Conservation (phyloP, 2,329 filamentous ascomycete genomes). For the Neoascochyta sp. region DNA sequence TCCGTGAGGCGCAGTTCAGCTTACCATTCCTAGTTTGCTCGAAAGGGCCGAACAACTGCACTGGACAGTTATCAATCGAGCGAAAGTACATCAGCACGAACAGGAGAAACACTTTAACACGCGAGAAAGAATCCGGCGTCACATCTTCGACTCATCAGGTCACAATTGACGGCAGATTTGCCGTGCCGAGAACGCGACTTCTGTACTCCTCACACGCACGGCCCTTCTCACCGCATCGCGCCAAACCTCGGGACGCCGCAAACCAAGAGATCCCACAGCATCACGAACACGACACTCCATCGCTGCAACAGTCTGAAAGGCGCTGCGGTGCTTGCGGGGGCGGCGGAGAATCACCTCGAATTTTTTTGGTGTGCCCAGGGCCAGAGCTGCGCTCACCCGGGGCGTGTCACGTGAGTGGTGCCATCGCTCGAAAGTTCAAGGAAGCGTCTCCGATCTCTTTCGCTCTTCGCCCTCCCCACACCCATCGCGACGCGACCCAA, state of each 20-base stretch:
- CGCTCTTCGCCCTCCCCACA: slow-evolving; percentile 26
- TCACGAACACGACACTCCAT: slow-evolving; percentile 14
- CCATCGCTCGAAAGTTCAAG: slow-evolving; percentile 16
- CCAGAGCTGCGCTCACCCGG: slow-evolving; percentile 11
- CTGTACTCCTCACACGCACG: slow-evolving; percentile 22
- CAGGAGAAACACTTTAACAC: too few relatives aligned
- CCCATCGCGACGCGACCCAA: slow-evolving; percentile 26
- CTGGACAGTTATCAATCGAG: too few relatives aligned
- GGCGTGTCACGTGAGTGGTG: slow-evolving; percentile 22
- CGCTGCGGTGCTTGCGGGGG: slow-evolving; percentile 7
- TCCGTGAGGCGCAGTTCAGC: slow-evolving; percentile 10
- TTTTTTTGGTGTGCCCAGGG: slow-evolving; percentile 13
- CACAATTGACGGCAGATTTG: slow-evolving; percentile 3
- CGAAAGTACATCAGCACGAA: too few relatives aligned
- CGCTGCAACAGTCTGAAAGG: slow-evolving; percentile 20
- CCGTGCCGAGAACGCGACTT: slow-evolving; percentile 6
- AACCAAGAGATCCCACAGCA: slow-evolving; percentile 22
- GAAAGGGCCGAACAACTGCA: slow-evolving; percentile 10
- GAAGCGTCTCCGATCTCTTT: slow-evolving; percentile 17
- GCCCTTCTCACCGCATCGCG: slow-evolving; percentile 21
- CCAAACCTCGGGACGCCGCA: slow-evolving; percentile 25
- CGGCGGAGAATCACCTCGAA: slow-evolving; percentile 17
- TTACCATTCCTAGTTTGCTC: slow-evolving; percentile 12
- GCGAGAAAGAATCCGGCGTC: too few relatives aligned
- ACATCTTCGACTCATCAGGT: too few relatives aligned